Evolutionary conservation across 176 grass and related monocot species (phyloP), one percentile per base, ranked within the genome.

Genomic region (Tillandsia fasciculata): DNA sequence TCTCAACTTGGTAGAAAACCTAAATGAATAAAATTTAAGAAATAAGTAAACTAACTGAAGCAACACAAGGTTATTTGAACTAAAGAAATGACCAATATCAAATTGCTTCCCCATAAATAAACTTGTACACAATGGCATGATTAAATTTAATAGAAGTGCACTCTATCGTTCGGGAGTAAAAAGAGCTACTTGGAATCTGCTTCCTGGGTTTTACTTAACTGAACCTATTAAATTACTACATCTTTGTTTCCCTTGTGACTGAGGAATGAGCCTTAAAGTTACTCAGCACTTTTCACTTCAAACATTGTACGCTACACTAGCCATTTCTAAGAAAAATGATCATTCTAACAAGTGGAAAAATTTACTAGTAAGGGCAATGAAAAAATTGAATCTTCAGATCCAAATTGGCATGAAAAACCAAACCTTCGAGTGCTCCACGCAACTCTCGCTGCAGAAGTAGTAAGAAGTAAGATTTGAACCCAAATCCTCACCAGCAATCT

Each of bases 391-490:
- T 42, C 33, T 42, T 42, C 3, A 42, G 33, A 42, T 42, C 4
- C 33, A 42, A 42, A 7, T 42, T 42, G 33, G 33, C 33, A 42
- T 42, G 33, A 42, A 42, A 42, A 42, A 5, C 12, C 12, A 67
- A 59, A 89, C 92, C 88, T 86, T 68, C 23, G 88, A 76, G 27
- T 84, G 71, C 24, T 87, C 82, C 70, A 71, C 77, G 79, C 93
- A 97, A 33, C 68, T 50, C 2, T 90, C 77, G 72, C 93, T 77
- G 72, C 86, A 97, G 77, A 87, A 96, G 69, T 85, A 81, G 68
- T 50, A 72, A 54, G 12, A 17, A 15, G 33, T 10, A 8, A 53
- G 53, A 53, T 14, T 68, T 9, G 59, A 53, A 7, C 4, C 33
- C 33, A 42, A 42, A 42, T 42, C 33, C 33, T 42, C 33, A 42